Conservation (phyloP, 2,329 filamentous ascomycete genomes). For the Aspergillus texensis region DNA sequence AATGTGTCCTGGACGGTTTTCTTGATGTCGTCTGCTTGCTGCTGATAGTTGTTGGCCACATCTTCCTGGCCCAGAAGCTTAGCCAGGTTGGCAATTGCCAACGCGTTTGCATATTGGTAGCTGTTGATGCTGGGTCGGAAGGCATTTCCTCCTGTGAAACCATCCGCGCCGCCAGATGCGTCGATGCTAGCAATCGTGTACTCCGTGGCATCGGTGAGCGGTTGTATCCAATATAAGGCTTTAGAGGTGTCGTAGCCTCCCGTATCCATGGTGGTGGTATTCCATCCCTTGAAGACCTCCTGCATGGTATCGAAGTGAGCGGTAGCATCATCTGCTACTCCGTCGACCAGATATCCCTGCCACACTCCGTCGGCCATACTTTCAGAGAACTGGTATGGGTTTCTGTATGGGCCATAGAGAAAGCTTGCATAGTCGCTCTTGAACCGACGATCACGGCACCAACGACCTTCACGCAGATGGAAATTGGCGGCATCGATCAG, state of each 20-base stretch:
- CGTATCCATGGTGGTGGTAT: slow-evolving; percentile 38
- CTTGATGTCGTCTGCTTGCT: slow-evolving; percentile 40
- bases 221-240: slow-evolving; percentile 47
- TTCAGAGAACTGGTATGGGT: slow-evolving; percentile 49
- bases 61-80: slow-evolving; percentile 29
- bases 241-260: slow-evolving; percentile 45
- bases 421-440: slow-evolving; percentile 49
- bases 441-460: slow-evolving; percentile 48
- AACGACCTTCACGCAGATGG: slow-evolving; percentile 49
- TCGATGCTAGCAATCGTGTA: slow-evolving; percentile 51
- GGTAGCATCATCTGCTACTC: slow-evolving; percentile 36
- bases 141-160: slow-evolving; percentile 44
- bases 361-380: slow-evolving; percentile 45
- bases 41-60: slow-evolving; percentile 26
- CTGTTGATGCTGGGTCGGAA: slow-evolving; percentile 51
- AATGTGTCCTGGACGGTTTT: slow-evolving; percentile 41
- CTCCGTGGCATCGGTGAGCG: slow-evolving; percentile 48
- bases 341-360: slow-evolving; percentile 47
- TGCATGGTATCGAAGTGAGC: slow-evolving; percentile 32
- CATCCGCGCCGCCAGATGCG: slow-evolving; percentile 38
- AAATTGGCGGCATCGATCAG: slow-evolving; percentile 50
- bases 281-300: slow-evolving; percentile 22
- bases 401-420: slow-evolving; percentile 43
- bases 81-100: slow-evolving; percentile 45
- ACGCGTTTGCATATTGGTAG: slow-evolving; percentile 49